Percentiles rank a stretch among this genome's conserved stretches.
Conservation (phyloP, 73 alveolate genomes). For the Paramecium biaurelia region DNA sequence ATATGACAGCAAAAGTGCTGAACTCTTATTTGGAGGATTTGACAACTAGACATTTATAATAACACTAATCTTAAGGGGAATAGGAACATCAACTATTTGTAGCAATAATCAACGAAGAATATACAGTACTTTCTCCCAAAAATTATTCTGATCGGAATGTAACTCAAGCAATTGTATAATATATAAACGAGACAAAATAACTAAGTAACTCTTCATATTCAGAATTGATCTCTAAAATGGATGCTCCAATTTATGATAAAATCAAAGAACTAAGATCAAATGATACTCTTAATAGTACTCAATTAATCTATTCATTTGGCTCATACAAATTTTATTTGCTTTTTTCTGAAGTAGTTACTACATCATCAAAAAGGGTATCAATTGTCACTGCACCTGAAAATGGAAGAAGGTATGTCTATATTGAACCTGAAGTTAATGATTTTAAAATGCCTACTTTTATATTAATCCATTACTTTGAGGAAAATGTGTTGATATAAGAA, state of each 20-base stretch:
- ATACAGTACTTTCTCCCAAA: neutral
- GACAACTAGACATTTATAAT: slow-evolving; percentile 6
- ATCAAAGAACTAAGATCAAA: neutral
- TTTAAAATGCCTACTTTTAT: slow-evolving; percentile 48
- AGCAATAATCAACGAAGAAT: neutral
- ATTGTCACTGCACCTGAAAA: slow-evolving; percentile 53
- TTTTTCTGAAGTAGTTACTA: neutral
- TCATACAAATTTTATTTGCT: slow-evolving; percentile 11
- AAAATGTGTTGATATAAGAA: slow-evolving; percentile 12
- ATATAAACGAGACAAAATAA: neutral
- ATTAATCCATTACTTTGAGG: slow-evolving; percentile 35
- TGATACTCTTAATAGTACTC: neutral
- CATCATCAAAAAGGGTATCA: neutral
- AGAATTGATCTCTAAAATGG: neutral
- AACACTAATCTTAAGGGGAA: slow-evolving; percentile 23
- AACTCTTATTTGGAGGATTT: slow-evolving; percentile 25
- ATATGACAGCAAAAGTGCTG: slow-evolving; percentile 41
- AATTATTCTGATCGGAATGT: neutral
- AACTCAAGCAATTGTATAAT: neutral
- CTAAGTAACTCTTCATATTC: neutral
- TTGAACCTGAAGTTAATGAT: slow-evolving; percentile 39
- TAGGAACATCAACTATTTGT: slow-evolving; percentile 10
- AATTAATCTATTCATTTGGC: neutral
- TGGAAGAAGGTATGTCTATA: slow-evolving; percentile 52
- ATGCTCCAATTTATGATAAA: neutral